Evolutionary conservation across 2,329 filamentous ascomycete genomes (phyloP), one percentile per base, ranked within the genome.

Genomic region (Talaromyces atroroseus): DNA sequence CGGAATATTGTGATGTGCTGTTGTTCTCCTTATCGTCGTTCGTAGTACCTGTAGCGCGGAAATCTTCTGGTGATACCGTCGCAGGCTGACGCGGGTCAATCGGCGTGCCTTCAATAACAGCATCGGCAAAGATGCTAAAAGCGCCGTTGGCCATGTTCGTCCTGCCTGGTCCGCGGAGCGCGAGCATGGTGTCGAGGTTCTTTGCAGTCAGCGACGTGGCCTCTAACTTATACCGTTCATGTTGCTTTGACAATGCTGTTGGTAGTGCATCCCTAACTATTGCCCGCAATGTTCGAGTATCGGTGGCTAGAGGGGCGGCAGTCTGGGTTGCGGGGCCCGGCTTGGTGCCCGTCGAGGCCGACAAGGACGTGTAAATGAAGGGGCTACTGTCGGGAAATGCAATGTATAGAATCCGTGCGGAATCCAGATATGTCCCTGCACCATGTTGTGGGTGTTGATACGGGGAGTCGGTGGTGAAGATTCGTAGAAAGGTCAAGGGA

Each of bases 301-400:
- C 86, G 21, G 24, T 58, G 24, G 32, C 40, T 8, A 54, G 20
- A n/a, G 50, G 24, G 21, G 48, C 48, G 12, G 55, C 14, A 24
- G 51, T 24, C 14, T n/a, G 32, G 24, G 11, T 36, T 16, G 36
- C n/a, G 5, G 36, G 21, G 5, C 42, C 2, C 5, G 73, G 68
- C 11, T 75, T 71, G 0, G 76, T 64, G 1, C 76, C 75, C 0
- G 65, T 58, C 5, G 72, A 63, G 16, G 70, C 62, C 1, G 78
- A 69, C 12, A 84, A 69, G 1, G 82, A 84, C 7, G 82, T 78
- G 69, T 90, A 95, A 46, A 95, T 76, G 60, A 86, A 85, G 0
- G 90, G 88, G 11, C 88, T 87, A 34, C 86, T 87, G 65, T 92
- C 86, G 0, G 91, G 90, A 64, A 95, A 92, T 1, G 89, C 88